Percentiles rank a stretch among this genome's conserved stretches.
Conservation (phyloP, 805 yeast genomes). For the Candida montana region DNA sequence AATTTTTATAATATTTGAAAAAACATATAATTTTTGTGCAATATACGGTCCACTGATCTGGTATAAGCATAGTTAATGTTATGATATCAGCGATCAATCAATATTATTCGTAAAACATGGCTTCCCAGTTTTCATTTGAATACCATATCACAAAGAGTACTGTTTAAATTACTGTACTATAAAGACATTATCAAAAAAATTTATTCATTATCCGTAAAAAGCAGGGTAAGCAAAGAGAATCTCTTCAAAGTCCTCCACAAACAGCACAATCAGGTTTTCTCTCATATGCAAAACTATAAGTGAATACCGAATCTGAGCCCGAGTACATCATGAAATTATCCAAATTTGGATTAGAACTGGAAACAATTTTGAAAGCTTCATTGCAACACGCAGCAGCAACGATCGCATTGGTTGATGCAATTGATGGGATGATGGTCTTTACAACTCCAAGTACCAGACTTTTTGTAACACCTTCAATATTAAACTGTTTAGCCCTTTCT, state of each 20-base stretch:
- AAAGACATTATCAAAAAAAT: too few species aligned
- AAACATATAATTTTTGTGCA: too few species aligned
- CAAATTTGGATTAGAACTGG: constrained; percentile 60
- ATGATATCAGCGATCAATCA: too few species aligned
- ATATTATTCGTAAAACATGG: too few species aligned
- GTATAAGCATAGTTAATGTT: too few species aligned
- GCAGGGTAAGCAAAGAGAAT: background rate
- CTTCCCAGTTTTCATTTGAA: too few species aligned
- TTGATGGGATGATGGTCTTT: constrained; percentile 88
- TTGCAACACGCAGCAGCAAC: constrained; percentile 86
- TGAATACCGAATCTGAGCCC: constrained; percentile 75
- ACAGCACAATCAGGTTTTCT: constrained; percentile 64
- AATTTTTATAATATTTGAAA: too few species aligned
- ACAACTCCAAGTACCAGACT: constrained; percentile 78
- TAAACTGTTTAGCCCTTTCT: constrained; percentile 56
- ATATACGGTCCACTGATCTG: too few species aligned
- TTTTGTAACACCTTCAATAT: constrained; percentile 67
- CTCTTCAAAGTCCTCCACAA: constrained; percentile 46
- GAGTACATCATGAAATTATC: constrained; percentile 83
- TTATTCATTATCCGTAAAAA: too few species aligned
- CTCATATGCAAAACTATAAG: constrained; percentile 64
- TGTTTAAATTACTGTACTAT: too few species aligned
- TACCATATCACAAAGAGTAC: too few species aligned
- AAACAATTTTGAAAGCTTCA: constrained; percentile 75
- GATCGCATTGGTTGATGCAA: constrained; percentile 90